Evolutionary conservation across 1,139 yeast genomes (phyloP).

Genomic region (Taphrina populina): DNA sequence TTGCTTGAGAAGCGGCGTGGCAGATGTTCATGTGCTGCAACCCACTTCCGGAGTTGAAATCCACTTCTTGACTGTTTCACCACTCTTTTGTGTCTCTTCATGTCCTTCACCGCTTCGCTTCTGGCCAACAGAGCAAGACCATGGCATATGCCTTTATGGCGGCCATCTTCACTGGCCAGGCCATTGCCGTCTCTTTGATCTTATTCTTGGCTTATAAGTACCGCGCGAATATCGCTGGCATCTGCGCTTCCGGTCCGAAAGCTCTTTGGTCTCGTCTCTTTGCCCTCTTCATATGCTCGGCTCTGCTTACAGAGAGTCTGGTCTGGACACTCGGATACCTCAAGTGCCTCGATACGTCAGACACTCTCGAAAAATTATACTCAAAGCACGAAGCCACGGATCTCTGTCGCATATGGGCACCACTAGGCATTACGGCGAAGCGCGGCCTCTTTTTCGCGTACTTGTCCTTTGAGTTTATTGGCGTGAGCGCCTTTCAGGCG

Average conservation of each 20-base stretch:
- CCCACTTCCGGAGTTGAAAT: too few species aligned
- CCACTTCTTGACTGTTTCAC: too few species aligned
- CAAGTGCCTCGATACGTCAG: conserved; percentile 29
- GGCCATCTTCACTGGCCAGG: conserved; percentile 2
- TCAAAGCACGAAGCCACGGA: not conserved
- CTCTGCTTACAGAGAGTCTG: conserved; percentile 4
- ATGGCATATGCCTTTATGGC: conserved; percentile 18
- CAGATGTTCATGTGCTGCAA: too few species aligned
- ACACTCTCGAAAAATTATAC: not conserved
- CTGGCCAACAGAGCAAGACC: too few species aligned
- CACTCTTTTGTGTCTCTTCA: too few species aligned
- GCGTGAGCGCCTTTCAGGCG: conserved; percentile 14
- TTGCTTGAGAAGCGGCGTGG: too few species aligned
- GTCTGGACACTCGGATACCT: conserved; percentile 17
- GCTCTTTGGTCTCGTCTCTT: conserved; percentile 16
- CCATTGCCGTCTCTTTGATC: conserved; percentile 4
- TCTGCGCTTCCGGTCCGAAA: conserved; percentile 17
- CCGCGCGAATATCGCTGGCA: conserved; percentile 19
- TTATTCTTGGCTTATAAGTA: conserved; percentile 14
- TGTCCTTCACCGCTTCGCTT: too few species aligned
- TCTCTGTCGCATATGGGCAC: conserved; percentile 4
- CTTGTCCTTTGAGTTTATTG: not conserved
- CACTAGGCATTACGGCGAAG: not conserved
- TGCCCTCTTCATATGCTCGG: conserved; percentile 17
- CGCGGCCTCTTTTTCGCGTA: conserved; percentile 12